Percentiles rank a stretch among this genome's conserved stretches.
phyloP scores from a whole-genome alignment of 2,329 filamentous ascomycete species.

The Westerdykella ornata region DNA sequence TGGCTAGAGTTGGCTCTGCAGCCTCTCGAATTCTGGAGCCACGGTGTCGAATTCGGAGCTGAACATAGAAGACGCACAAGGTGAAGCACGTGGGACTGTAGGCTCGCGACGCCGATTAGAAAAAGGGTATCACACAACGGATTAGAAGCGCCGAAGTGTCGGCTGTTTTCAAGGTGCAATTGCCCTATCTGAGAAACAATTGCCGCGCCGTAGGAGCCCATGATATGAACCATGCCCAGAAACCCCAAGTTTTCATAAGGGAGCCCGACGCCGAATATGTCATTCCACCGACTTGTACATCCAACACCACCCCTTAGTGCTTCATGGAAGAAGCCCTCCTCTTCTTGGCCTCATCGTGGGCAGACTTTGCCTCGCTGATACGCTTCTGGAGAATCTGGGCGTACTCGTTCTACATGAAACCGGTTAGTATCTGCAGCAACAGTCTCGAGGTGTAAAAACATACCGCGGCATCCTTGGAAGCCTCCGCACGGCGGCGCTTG shows the following conservation, averaged over 20 bases:
- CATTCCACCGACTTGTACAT: constrained; percentile 31
- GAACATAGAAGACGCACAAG: no score
- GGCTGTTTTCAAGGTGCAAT: constrained; percentile 24
- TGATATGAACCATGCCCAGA: constrained; percentile 33
- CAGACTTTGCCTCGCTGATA: constrained; percentile 89
- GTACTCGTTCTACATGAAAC: constrained; percentile 74
- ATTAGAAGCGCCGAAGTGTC: not conserved
- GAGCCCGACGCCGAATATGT: constrained; percentile 33
- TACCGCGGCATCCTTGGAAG: constrained; percentile 98
- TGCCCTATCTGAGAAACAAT: constrained; percentile 32
- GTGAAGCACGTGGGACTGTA: no score
- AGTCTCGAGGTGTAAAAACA: constrained; percentile 30
- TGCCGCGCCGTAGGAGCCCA: constrained; percentile 29
- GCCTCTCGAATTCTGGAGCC: no score
- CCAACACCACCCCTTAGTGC: constrained; percentile 32
- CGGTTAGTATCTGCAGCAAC: constrained; percentile 32
- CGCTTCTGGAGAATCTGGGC: constrained; percentile 93
- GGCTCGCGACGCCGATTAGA: no score
- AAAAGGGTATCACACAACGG: not conserved
- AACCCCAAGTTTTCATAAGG: constrained; percentile 30
- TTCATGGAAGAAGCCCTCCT: constrained; percentile 76
- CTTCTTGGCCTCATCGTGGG: constrained; percentile 93
- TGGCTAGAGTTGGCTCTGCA: no score
- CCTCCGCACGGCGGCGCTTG: constrained; percentile 96
- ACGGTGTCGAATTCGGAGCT: no score